phyloP scores from a whole-genome alignment of 306 rosid genomes.

The Cucumis sativus region DNA sequence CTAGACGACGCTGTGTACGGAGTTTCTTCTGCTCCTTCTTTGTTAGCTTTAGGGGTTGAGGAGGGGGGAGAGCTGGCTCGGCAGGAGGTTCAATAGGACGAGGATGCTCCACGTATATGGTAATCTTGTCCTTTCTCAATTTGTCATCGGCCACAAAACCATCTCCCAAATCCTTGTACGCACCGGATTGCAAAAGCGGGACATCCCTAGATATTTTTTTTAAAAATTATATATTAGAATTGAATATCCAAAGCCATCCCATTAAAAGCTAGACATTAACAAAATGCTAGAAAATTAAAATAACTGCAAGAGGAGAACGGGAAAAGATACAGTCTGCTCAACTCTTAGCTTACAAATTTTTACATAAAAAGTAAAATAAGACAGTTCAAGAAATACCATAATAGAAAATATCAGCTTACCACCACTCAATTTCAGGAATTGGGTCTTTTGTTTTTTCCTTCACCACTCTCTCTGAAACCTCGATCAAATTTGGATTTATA shows the following conservation, averaged over 20 bases:
- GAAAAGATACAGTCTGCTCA: not conserved
- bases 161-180: slow-evolving; percentile 35
- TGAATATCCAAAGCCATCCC: not conserved
- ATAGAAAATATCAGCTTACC: slow-evolving; percentile 44
- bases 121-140: slow-evolving; percentile 59
- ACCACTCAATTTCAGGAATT: slow-evolving; percentile 93
- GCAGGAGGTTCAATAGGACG: slow-evolving; percentile 93
- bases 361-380: not conserved
- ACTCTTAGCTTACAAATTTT: not conserved
- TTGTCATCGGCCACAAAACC: slow-evolving; percentile 32
- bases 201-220: slow-evolving; percentile 43
- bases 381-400: not conserved
- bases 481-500: slow-evolving; percentile 89
- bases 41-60: slow-evolving; percentile 89
- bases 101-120: slow-evolving; percentile 82
- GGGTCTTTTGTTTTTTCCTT: slow-evolving; percentile 80
- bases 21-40: slow-evolving; percentile 95
- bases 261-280: not conserved
- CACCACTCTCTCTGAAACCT: slow-evolving; percentile 68
- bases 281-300: not conserved
- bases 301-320: not conserved
- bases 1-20: slow-evolving; percentile 82
- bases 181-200: slow-evolving; percentile 49
- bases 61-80: slow-evolving; percentile 98
- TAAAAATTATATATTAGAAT: not conserved